Base-by-base conservation (phyloP, 495 filamentous ascomycete species). In the Neurospora cerealis region DNA sequence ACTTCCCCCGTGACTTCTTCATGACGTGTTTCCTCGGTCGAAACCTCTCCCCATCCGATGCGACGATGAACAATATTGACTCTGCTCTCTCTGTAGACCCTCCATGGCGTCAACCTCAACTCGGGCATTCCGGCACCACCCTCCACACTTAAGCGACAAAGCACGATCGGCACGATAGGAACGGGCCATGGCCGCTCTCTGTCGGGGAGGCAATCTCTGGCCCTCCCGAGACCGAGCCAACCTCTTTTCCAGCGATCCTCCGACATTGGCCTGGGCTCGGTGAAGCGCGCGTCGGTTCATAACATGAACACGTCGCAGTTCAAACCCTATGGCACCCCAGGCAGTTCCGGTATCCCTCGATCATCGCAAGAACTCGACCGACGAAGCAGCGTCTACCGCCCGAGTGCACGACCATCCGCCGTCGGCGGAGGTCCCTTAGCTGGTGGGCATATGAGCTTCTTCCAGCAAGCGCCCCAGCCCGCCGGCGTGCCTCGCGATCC, bases 71-170 rank as follows among this genome's bases (percentile, higher is more conserved):
- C 37, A 54, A 17, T 73, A 32, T 48, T 46, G 39, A 40, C 69
- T 32, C 11, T 72, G 21, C 41, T 28, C 28, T n/a, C 75, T 76
- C 40, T 48, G 48, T 81, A 96, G 93, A 95, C 93, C 37, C 88
- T 96, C 54, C 93, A 90, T 75, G 88, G 89, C 77, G 87, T 95
- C 78, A 92, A 90, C 79, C 88, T 89, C 81, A 95, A 91, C 78
- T 90, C 91, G 46, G 85, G 89, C n/a, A 92, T 97, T 72, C 94
- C 95, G 6, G 92, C 94, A 81, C 94, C 94, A 6, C 85, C 91
- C n/a, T 98, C 96, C n/a, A 93, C 96, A 34, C 87, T 98, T 85
- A 98, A 98, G 83, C 93, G 96, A 80, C 93, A 93, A 9, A 97
- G 89, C 77, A 95, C 93, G n/a, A 91, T 91, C 69, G 89, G 90